phyloP scores from a whole-genome alignment of 768 basidiomycete species.

The Pholiota conissans region DNA sequence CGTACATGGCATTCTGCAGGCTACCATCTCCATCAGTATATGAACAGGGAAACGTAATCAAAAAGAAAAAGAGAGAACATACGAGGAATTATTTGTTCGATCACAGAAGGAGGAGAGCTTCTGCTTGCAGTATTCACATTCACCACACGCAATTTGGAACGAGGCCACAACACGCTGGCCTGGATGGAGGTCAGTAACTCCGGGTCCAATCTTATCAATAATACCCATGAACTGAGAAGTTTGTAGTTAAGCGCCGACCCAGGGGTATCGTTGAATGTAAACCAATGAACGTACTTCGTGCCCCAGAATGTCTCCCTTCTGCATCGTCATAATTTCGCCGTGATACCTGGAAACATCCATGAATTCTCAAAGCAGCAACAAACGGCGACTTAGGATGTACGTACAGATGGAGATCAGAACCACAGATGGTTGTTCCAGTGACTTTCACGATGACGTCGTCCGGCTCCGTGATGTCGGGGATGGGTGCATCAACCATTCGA shows the following conservation, averaged over 20 bases:
- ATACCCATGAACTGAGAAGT: constrained; percentile 59
- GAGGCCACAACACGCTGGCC: constrained; percentile 79
- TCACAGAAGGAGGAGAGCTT: constrained; percentile 76
- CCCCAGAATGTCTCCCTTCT: constrained; percentile 75
- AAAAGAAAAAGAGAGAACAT: constrained; percentile 22
- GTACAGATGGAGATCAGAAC: constrained; percentile 61
- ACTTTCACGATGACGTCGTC: constrained; percentile 75
- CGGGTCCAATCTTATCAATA: constrained; percentile 64
- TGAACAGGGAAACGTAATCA: not conserved
- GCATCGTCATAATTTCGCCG: constrained; percentile 66
- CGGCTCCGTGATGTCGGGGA: constrained; percentile 64
- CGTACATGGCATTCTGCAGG: constrained; percentile 60
- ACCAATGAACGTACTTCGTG: constrained; percentile 48
- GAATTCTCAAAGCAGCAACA: not conserved
- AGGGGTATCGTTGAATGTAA: constrained; percentile 2
- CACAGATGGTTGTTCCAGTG: constrained; percentile 76
- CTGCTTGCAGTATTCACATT: constrained; percentile 71
- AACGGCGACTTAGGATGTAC: constrained; percentile 1
- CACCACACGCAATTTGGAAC: constrained; percentile 78
- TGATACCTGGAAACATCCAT: constrained; percentile 42
- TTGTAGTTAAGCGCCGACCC: not conserved
- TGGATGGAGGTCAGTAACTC: constrained; percentile 55
- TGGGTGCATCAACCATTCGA: constrained; percentile 36
- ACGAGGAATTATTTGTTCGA: constrained; percentile 65
- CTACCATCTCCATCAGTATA: constrained; percentile 13